Base-by-base conservation (phyloP, 495 filamentous ascomycete genomes). In the Trichoderma asperelloides region DNA sequence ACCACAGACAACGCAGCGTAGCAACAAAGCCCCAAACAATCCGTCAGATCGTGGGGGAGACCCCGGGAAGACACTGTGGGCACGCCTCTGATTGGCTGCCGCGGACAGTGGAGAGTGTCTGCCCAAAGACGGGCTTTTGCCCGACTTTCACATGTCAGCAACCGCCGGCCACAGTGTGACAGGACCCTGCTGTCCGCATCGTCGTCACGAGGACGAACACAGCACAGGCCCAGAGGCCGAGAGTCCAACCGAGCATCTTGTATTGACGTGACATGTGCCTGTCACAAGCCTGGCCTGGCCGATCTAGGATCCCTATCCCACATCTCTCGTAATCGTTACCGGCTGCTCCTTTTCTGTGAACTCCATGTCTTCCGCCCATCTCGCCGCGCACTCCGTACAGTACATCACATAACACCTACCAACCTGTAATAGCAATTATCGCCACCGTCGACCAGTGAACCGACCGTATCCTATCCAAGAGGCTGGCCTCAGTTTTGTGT, bases 41-140 rank as follows among this genome's bases (percentile, higher is more conserved):
- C 33, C 40, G 65, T 62, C 65, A 67, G 65, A 55, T 43, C 39
- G 49, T 27, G 57, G 57, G 23, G 23, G 57, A 28, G 21, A 28
- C 23, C 57, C 25, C 21, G 62, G 64, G 66, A 55, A 62, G 41
- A n/a, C 66, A 16, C 43, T 47, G 43, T 47, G 43, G 43, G 43
- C 43, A 47, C 4, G 13, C 43, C 43, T 47, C 43, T n/a, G 15
- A 47, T 47, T 47, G 43, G 43, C 43, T 47, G 57, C 49, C 77
- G 75, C 33, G 33, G 33, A 37, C 33, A 37, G 33, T 37, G 33
- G 33, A 37, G 33, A 37, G 33, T 37, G 33, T 37, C 33, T 37
- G 33, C 33, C 33, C 33, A 37, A 3, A 37, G 33, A 37, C 33
- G 5, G 6, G 33, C 33, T 37, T 37, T 37, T 37, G 33, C 33